Conservation (phyloP, 768 basidiomycete species). For the Lentinula raphanica region DNA sequence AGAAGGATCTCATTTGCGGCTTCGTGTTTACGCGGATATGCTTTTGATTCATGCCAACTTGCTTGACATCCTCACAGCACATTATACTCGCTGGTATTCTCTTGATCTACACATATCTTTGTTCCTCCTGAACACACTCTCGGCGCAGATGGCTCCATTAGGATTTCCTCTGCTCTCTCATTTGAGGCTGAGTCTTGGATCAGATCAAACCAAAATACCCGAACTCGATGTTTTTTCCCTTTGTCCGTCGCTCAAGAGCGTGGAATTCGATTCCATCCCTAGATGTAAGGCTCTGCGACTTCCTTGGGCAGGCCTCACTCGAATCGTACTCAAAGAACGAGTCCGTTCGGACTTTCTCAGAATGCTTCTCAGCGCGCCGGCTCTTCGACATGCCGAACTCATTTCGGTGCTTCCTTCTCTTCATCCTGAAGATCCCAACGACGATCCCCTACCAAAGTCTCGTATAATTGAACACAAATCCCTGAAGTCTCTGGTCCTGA, state of each 20-base stretch:
- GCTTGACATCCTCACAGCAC: conserved; percentile 2
- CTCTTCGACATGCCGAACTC: background rate
- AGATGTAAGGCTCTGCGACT: conserved; percentile 1
- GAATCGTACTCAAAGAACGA: background rate
- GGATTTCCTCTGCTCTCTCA: conserved; percentile 1
- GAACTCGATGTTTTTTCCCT: conserved; percentile 1
- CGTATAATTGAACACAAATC: conserved; percentile 2
- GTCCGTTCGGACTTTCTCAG: conserved; percentile 4
- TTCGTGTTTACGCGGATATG: conserved; percentile 1
- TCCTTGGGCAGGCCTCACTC: conserved; percentile 1
- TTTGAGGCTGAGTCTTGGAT: background rate
- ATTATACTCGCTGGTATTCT: conserved; percentile 1
- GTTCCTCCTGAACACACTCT: conserved; percentile 3
- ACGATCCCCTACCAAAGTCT: conserved; percentile 2
- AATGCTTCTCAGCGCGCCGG: conserved; percentile 3
- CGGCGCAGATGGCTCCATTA: background rate
- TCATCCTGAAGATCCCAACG: conserved; percentile 1
- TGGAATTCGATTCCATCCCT: conserved; percentile 3
- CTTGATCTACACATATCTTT: conserved; percentile 5
- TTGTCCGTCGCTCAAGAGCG: conserved; percentile 1
- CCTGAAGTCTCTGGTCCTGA: background rate
- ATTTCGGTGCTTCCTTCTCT: conserved; percentile 1
- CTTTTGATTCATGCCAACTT: conserved; percentile 3
- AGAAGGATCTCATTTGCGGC: background rate
- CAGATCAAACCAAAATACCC: background rate